Conservation (phyloP, 495 filamentous ascomycete species). For the Penicillium manginii region DNA sequence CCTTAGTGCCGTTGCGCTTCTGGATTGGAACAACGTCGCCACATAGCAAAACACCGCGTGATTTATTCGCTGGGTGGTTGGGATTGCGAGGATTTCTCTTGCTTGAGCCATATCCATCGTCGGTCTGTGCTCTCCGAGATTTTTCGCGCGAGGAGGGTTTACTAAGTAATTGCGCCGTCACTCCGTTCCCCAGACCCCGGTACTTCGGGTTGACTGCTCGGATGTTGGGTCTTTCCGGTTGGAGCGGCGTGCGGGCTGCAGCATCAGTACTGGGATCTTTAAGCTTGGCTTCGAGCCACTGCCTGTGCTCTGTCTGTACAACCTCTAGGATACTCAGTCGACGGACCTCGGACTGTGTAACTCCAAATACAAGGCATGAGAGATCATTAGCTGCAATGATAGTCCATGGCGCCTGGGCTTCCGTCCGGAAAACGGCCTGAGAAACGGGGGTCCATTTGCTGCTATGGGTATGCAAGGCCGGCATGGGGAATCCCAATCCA, state of each 20-base stretch:
- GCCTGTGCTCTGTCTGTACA: conserved; percentile 80
- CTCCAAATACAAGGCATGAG: conserved; percentile 93
- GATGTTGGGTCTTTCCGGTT: conserved; percentile 41
- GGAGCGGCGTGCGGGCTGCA: conserved; percentile 43
- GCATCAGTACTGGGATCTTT: conserved; percentile 58
- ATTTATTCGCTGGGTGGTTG: conserved; percentile 70
- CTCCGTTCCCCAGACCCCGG: conserved; percentile 71
- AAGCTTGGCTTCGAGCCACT: conserved; percentile 90
- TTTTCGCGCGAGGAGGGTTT: conserved; percentile 80
- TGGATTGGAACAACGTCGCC: conserved; percentile 96
- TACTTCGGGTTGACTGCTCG: conserved; percentile 48
- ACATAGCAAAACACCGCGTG: conserved; percentile 89
- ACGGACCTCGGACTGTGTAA: conserved; percentile 89
- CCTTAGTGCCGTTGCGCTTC: conserved; percentile 89
- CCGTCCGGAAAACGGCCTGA: conserved; percentile 96
- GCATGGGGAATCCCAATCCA: conserved; percentile 45
- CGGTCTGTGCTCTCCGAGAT: conserved; percentile 66
- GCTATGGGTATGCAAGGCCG: conserved; percentile 76
- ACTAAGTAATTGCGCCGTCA: conserved; percentile 83
- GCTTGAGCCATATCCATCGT: conserved; percentile 74
- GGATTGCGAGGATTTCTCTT: conserved; percentile 51
- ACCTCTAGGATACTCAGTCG: conserved; percentile 96
- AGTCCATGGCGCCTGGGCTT: conserved; percentile 86
- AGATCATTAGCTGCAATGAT: conserved; percentile 97
- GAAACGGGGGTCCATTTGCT: conserved; percentile 88